phyloP scores from a whole-genome alignment of 2,329 filamentous ascomycete species.

The Stylonectria norvegica region DNA sequence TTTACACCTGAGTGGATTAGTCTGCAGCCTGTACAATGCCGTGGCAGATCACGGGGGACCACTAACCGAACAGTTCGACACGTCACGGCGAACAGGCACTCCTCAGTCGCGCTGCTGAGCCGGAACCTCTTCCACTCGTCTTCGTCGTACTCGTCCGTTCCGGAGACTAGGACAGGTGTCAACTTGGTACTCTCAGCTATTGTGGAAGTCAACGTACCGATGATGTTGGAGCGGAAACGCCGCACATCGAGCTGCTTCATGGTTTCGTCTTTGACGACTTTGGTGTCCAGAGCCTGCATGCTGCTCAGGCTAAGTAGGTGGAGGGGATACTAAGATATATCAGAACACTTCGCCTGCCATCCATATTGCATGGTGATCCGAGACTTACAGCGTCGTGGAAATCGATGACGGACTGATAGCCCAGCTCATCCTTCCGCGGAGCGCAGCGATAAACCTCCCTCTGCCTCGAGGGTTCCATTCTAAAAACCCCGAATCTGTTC shows the following conservation, averaged over 20 bases:
- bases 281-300: conserved; percentile 56
- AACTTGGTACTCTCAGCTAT: neutral
- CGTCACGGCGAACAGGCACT: conserved; percentile 49
- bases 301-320: conserved; percentile 65
- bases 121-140: conserved; percentile 64
- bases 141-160: conserved; percentile 62
- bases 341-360: conserved; percentile 4
- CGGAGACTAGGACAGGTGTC: conserved; percentile 47
- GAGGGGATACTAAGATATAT: conserved; percentile 57
- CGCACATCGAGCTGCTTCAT: conserved; percentile 55
- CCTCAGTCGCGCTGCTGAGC: conserved; percentile 40
- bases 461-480: conserved; percentile 56
- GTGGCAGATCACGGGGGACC: neutral
- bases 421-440: conserved; percentile 54
- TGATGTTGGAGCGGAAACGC: conserved; percentile 70
- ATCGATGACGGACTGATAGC: conserved; percentile 62
- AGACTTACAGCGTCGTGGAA: conserved; percentile 66
- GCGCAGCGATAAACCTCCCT: conserved; percentile 60
- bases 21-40: neutral
- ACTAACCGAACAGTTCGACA: conserved; percentile 62
- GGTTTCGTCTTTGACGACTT: conserved; percentile 49
- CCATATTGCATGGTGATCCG: neutral
- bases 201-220: conserved; percentile 43
- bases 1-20: conserved; percentile 51
- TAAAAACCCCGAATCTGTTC: conserved; percentile 65